Base-by-base conservation (phyloP, 345 rosid genomes). In the Microcos paniculata region DNA sequence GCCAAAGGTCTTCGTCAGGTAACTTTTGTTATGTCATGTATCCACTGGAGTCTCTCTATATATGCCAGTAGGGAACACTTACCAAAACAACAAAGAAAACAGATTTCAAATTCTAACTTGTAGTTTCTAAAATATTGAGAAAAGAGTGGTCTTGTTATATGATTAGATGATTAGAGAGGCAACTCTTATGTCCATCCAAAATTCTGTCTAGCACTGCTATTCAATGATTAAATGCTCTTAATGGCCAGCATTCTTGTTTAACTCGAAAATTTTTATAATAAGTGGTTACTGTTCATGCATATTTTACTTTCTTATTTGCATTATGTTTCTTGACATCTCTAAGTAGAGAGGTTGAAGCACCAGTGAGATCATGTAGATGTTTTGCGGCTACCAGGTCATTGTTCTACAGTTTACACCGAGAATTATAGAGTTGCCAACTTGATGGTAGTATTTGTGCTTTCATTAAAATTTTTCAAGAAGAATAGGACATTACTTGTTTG, bases 1-100 rank as follows among this genome's bases (percentile, higher is more conserved):
- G 80, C 99, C 26, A 95, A 95, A 90, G 98, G 98, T 67, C 94
- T 93, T 74, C 94, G 97, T 6, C 97, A 95, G 99, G 99, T 95
- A 83, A 69, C 40, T 67, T 52, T 24, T 56, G 51, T n/a, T 48
- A 21, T 40, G 3, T 21, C 18, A 67, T 46, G 8, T 21, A 73
- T 40, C 11, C 62, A 28, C 35, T 67, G 23, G n/a, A 23, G 8
- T 28, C 55, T 42, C 10, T 67, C 18, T 40, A 51, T 62, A 70
- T 52, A 65, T 15, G 7, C 19, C 57, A 52, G 57, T 10, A 19
- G 23, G 7, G 4, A 52, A 6, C 11, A 52, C 53, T 49, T 49
- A 40, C 45, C 45, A 40, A 40, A 40, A 0, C 1, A 40, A 40
- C 8, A 40, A 40, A 8, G 9, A 40, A 8, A 40, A 40, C 3